Evolutionary conservation across 1,284 basidiomycete species (phyloP), one percentile per base, ranked within the genome.

Genomic region (Sporisorium graminicola): DNA sequence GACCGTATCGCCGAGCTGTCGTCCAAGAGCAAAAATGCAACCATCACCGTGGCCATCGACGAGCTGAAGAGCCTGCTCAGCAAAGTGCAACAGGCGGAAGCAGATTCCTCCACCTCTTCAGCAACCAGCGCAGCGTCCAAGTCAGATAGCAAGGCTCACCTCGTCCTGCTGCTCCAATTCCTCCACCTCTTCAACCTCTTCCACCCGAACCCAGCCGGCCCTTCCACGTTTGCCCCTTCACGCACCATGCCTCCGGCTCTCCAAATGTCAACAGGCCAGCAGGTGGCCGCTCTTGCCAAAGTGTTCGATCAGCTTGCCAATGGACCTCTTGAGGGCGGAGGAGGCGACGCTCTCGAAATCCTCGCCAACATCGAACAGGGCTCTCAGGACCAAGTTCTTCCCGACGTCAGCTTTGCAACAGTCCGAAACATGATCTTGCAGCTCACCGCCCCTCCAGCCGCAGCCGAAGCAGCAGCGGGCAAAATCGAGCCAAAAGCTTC

Each of bases 131-230:
- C 43, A 7, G 35, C 58, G 4, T 22, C 43, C 37, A 56, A 57
- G 20, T 43, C 54, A 27, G 50, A 63, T 16, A 58, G 54, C 49
- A 75, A 76, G 27, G 40, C 59, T 5, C 60, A 57, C 7, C 50
- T 78, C 26, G 60, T 72, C 27, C 58, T 78, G 16, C 31, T 78
- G 53, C 70, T 78, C 24, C 77, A 78, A 24, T 78, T 78, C 69
- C 56, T 78, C 16, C 77, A 78, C 56, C 73, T 78, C 52, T 76
- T 74, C 56, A 66, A 69, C 57, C 64, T 78, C 26, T 75, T 73
- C 63, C 63, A 67, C 20, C 65, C 69, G 31, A 68, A 73, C 33
- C 66, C 63, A 1, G 65, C 63, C 22, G 56, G 44, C 8, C 59
- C 62, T 6, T 50, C 69, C 2, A 52, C 68, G 0, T 77, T 77